phyloP scores from a whole-genome alignment of 2,329 filamentous ascomycete genomes.

The Aureobasidium leucospermi region DNA sequence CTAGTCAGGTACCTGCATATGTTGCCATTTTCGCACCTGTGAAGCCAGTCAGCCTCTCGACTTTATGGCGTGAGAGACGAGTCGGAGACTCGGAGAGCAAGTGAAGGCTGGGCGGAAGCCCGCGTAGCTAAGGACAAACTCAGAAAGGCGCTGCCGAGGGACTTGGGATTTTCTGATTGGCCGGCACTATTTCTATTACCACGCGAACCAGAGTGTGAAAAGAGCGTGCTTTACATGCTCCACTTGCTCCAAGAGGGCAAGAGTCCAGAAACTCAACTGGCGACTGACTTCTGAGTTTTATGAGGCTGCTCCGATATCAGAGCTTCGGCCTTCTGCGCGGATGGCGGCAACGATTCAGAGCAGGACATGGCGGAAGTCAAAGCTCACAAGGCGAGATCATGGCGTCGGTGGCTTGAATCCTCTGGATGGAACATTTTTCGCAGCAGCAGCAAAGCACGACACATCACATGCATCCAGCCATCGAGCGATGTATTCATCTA shows the following conservation, averaged over 20 bases:
- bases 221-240: neutral
- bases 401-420: conserved; percentile 12
- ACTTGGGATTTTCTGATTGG: neutral
- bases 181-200: neutral
- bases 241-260: neutral
- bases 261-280: neutral
- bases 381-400: neutral
- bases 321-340: neutral
- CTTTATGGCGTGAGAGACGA: neutral
- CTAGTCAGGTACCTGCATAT: conserved; percentile 5
- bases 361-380: neutral
- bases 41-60: neutral
- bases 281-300: neutral
- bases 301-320: neutral
- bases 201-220: neutral
- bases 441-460: neutral
- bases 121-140: neutral
- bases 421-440: neutral
- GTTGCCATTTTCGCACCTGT: neutral
- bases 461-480: conserved; percentile 2
- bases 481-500: neutral
- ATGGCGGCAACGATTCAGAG: conserved; percentile 5
- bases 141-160: neutral
- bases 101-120: neutral
- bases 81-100: neutral